phyloP scores from a whole-genome alignment of 129 eudicot genomes.

The Heracleum sosnowskyi region DNA sequence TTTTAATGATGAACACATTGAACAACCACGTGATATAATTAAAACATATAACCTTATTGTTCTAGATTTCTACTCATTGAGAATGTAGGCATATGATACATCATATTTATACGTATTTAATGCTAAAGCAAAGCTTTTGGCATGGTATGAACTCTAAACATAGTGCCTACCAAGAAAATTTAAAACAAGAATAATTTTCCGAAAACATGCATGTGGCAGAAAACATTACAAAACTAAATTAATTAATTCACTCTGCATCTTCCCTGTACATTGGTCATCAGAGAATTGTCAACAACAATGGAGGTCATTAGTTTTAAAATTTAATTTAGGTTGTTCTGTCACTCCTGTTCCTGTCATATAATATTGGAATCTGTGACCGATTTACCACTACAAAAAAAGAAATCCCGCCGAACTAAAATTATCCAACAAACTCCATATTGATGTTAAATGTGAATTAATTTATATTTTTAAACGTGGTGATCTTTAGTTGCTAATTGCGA shows the following conservation, averaged over 20 bases:
- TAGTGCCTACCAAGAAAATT: background rate
- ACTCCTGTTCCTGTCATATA: background rate
- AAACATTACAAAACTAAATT: background rate
- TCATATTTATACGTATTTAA: background rate
- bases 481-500: background rate
- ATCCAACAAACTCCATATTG: background rate
- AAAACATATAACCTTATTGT: background rate
- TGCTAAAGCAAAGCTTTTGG: background rate
- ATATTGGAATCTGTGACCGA: background rate
- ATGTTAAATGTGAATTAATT: background rate
- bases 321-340: background rate
- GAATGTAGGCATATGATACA: background rate
- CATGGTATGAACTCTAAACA: background rate
- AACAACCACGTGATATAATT: background rate
- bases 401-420: background rate
- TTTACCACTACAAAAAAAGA: background rate
- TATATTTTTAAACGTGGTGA: background rate
- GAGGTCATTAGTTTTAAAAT: background rate
- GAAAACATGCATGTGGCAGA: background rate
- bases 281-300: background rate
- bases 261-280: background rate
- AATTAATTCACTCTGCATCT: background rate
- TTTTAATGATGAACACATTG: background rate
- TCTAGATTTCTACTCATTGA: background rate
- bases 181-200: background rate